These are phyloP conservation scores for Chlorella sorokiniana DNA, from an alignment of 139 green algal genomes.

Conservation along the genomic window DNA sequence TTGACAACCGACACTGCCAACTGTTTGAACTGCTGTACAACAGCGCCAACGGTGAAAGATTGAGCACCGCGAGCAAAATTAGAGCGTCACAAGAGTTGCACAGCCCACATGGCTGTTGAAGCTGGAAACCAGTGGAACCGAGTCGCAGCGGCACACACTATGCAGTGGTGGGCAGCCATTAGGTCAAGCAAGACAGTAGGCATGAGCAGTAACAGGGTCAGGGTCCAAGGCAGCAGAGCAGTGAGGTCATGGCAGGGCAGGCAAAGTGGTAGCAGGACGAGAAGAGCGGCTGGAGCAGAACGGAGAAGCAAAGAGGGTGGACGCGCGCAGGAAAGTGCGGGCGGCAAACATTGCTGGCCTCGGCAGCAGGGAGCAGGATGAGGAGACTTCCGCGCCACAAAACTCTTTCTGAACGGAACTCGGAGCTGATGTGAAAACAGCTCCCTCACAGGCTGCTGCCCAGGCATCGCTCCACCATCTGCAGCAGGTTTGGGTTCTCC, in stretches of 20 bases:
- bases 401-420: background rate
- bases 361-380: background rate
- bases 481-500: conserved; percentile 93
- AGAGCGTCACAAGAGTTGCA: too few species aligned
- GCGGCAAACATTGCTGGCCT: background rate
- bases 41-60: too few species aligned
- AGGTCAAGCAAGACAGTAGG: too few species aligned
- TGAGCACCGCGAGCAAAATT: too few species aligned
- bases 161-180: too few species aligned
- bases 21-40: too few species aligned
- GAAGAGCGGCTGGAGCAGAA: background rate
- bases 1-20: too few species aligned
- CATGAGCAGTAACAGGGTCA: background rate
- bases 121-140: too few species aligned
- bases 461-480: conserved; percentile 93
- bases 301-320: background rate
- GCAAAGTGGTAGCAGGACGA: background rate
- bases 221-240: background rate
- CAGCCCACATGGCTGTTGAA: too few species aligned
- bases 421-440: too few species aligned
- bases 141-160: too few species aligned
- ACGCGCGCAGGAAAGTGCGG: background rate
- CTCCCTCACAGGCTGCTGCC: background rate
- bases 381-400: background rate
- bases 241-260: background rate